A percentile compares a stretch with the other conserved stretches of the same genome.
phyloP scores from a whole-genome alignment of 108 stramenopile species.

The Nitzschia putrida region DNA sequence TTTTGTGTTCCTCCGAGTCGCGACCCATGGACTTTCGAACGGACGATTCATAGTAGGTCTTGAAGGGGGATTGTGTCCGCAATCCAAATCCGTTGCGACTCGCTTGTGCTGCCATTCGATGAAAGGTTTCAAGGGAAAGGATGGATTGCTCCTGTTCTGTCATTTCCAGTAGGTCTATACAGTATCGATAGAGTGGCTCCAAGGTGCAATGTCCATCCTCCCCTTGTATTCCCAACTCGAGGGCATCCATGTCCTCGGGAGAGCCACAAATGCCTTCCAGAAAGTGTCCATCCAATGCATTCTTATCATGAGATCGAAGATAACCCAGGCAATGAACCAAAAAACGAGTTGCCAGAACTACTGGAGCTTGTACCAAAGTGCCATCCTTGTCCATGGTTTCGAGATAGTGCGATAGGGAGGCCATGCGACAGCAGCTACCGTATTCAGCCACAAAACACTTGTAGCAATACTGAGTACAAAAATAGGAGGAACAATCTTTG shows the following conservation, averaged over 20 bases:
- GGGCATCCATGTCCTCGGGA: slow-evolving; percentile 30
- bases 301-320: slow-evolving; percentile 10
- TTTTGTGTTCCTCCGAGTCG: slow-evolving; percentile 31
- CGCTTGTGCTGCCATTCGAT: slow-evolving; percentile 27
- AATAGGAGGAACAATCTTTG: slow-evolving; percentile 24
- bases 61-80: slow-evolving; percentile 44
- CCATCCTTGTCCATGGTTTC: background rate
- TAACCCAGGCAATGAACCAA: slow-evolving; percentile 21
- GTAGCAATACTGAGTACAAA: slow-evolving; percentile 33
- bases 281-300: slow-evolving; percentile 4
- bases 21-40: slow-evolving; percentile 35
- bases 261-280: slow-evolving; percentile 41
- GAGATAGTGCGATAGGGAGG: background rate
- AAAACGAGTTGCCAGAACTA: slow-evolving; percentile 35
- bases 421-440: slow-evolving; percentile 31
- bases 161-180: slow-evolving; percentile 9
- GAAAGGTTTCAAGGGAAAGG: slow-evolving; percentile 29
- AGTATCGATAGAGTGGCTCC: slow-evolving; percentile 22
- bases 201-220: slow-evolving; percentile 17
- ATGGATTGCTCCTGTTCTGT: slow-evolving; percentile 10
- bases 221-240: slow-evolving; percentile 30
- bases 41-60: slow-evolving; percentile 38
- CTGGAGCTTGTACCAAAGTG: slow-evolving; percentile 24
- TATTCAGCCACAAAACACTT: slow-evolving; percentile 6
- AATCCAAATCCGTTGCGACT: slow-evolving; percentile 44